A percentile compares a stretch with the other conserved stretches of the same genome.
These are phyloP conservation scores for Aspergillus heteromorphus DNA, from an alignment of 495 filamentous ascomycete genomes.

Conservation along the genomic window DNA sequence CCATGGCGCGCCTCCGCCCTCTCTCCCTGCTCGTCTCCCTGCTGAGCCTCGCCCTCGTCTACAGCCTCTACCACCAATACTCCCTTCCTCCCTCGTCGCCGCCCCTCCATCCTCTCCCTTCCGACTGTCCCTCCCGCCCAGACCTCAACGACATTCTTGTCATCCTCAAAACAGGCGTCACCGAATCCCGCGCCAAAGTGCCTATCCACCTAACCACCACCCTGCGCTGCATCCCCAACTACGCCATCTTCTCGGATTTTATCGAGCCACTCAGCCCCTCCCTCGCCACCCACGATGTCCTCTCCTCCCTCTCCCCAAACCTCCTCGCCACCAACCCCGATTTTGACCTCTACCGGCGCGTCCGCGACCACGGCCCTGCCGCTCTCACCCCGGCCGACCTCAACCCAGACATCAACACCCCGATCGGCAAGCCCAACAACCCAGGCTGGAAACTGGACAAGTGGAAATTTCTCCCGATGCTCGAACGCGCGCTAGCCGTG, in stretches of 20 bases:
- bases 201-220: constrained; percentile 42
- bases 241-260: constrained; percentile 45
- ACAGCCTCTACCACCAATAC: too few relatives aligned
- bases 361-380: constrained; percentile 27
- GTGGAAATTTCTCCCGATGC: constrained; percentile 66
- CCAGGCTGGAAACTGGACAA: constrained; percentile 63
- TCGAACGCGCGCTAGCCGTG: constrained; percentile 49
- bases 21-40: too few relatives aligned
- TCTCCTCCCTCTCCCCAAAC: constrained; percentile 29
- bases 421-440: constrained; percentile 32
- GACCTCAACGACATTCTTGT: constrained; percentile 37
- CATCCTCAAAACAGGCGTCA: constrained; percentile 45
- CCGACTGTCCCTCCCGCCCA: constrained; percentile 22
- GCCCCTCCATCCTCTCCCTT: background rate
- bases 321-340: constrained; percentile 32
- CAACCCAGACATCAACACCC: constrained; percentile 27
- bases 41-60: too few relatives aligned
- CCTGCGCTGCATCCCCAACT: constrained; percentile 41
- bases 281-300: constrained; percentile 38
- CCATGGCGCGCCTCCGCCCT: too few relatives aligned
- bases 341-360: constrained; percentile 40
- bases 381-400: constrained; percentile 27
- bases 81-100: background rate
- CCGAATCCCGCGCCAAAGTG: constrained; percentile 39
- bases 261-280: constrained; percentile 36